A percentile compares a stretch with the other conserved stretches of the same genome.
Conservation (phyloP, 495 filamentous ascomycete species). For the Xylaria longipes region DNA sequence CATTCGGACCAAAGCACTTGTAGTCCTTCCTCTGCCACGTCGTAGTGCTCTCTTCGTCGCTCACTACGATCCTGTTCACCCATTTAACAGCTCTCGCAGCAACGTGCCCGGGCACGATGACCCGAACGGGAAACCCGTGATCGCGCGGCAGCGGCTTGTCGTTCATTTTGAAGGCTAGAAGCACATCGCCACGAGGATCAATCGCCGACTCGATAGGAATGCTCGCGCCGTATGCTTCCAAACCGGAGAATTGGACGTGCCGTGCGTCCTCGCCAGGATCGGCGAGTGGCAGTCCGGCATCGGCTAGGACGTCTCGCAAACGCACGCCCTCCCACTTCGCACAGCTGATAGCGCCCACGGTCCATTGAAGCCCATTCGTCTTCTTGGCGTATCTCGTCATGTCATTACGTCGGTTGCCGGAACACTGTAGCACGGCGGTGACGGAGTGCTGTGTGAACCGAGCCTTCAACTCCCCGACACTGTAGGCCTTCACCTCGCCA, state of each 20-base stretch:
- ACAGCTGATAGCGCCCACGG: slow-evolving; percentile 63
- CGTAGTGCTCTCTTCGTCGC: slow-evolving; percentile 62
- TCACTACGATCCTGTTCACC: slow-evolving; percentile 65
- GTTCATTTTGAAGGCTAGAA: slow-evolving; percentile 69
- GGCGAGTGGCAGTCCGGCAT: slow-evolving; percentile 50
- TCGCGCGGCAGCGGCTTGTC: slow-evolving; percentile 59
- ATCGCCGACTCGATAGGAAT: slow-evolving; percentile 64
- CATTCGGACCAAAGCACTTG: slow-evolving; percentile 66
- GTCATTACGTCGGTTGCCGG: slow-evolving; percentile 66
- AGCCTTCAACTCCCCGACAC: slow-evolving; percentile 57
- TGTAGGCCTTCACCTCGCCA: slow-evolving; percentile 58
- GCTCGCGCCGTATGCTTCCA: slow-evolving; percentile 65
- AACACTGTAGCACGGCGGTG: slow-evolving; percentile 66
- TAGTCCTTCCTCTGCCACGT: slow-evolving; percentile 70
- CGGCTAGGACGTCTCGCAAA: slow-evolving; percentile 63
- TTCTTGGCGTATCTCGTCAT: slow-evolving; percentile 61
- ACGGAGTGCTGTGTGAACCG: slow-evolving; percentile 61
- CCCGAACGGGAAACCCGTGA: slow-evolving; percentile 66
- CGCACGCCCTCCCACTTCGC: slow-evolving; percentile 67
- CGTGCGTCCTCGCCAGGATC: slow-evolving; percentile 44
- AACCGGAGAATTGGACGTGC: slow-evolving; percentile 64
- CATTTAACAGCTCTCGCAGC: slow-evolving; percentile 71
- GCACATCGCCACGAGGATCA: slow-evolving; percentile 62
- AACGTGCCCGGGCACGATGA: slow-evolving; percentile 66
- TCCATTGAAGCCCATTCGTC: slow-evolving; percentile 67